Conservation (phyloP, 331 rosid genomes). For the Spiraea crenata region DNA sequence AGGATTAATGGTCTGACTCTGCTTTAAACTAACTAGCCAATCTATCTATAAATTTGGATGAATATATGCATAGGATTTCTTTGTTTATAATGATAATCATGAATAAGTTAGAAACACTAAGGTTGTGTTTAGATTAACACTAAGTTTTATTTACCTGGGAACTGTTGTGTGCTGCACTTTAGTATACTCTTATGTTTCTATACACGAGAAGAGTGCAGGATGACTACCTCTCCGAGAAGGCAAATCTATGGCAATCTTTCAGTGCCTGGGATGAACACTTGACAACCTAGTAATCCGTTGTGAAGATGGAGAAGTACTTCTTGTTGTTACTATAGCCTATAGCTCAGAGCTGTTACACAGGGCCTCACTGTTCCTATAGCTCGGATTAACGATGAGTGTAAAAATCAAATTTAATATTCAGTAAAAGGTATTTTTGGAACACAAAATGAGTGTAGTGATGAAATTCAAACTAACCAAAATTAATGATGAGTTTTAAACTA, state of each 20-base stretch:
- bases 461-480: too few species aligned
- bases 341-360: background rate
- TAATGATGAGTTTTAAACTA: too few species aligned
- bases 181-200: too few species aligned
- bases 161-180: too few species aligned
- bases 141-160: background rate
- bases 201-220: too few species aligned
- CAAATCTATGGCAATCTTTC: background rate
- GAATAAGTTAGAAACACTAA: background rate
- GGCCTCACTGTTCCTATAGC: background rate
- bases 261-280: background rate
- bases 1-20: too few species aligned
- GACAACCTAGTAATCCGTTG: background rate
- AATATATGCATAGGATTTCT: background rate
- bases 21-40: too few species aligned
- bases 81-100: background rate
- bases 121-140: background rate
- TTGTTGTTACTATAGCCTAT: background rate
- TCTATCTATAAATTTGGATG: too few species aligned
- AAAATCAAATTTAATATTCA: too few species aligned
- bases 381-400: too few species aligned
- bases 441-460: too few species aligned
- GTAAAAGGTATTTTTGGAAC: too few species aligned
- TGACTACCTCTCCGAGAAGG: background rate
- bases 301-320: background rate